Conservation (phyloP, 1,284 basidiomycete species). For the Exobasidium cylindrosporum region DNA sequence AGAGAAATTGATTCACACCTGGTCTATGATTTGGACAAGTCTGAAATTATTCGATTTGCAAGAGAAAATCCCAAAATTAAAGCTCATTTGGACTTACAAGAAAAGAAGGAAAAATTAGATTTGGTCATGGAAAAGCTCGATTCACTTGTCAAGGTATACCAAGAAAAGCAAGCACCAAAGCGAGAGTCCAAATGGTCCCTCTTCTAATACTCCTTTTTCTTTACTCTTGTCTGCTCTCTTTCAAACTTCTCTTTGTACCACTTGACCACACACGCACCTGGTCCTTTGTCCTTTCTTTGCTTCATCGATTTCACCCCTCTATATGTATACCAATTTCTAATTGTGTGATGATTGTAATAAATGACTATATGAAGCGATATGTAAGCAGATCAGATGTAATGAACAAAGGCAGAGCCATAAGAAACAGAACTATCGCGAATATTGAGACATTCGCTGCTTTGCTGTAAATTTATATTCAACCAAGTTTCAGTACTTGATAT, state of each 20-base stretch:
- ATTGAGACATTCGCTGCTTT: conserved; percentile 73
- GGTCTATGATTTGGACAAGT: conserved; percentile 82
- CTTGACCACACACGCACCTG: too few species aligned
- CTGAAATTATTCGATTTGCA: conserved; percentile 83
- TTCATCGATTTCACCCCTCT: too few species aligned
- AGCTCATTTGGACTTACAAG: conserved; percentile 89
- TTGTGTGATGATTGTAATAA: too few species aligned
- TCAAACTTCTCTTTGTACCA: neutral
- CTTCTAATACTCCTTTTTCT: conserved; percentile 30
- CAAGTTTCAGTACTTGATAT: too few species aligned
- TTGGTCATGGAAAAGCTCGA: conserved; percentile 54
- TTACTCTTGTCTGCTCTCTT: neutral
- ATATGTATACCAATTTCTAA: too few species aligned
- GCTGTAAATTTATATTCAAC: conserved; percentile 57
- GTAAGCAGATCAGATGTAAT: neutral
- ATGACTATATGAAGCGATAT: too few species aligned
- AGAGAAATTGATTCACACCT: conserved; percentile 94
- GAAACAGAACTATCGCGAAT: conserved; percentile 83
- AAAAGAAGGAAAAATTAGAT: conserved; percentile 87
- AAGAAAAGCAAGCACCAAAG: conserved; percentile 38
- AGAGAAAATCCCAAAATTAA: conserved; percentile 85
- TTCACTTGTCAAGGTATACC: conserved; percentile 54
- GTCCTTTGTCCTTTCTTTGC: too few species aligned
- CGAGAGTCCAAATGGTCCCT: conserved; percentile 35
- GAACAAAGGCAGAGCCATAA: conserved; percentile 73